Evolutionary conservation across 805 yeast genomes (phyloP).

Genomic region (Yamadazyma paraphyllophila): DNA sequence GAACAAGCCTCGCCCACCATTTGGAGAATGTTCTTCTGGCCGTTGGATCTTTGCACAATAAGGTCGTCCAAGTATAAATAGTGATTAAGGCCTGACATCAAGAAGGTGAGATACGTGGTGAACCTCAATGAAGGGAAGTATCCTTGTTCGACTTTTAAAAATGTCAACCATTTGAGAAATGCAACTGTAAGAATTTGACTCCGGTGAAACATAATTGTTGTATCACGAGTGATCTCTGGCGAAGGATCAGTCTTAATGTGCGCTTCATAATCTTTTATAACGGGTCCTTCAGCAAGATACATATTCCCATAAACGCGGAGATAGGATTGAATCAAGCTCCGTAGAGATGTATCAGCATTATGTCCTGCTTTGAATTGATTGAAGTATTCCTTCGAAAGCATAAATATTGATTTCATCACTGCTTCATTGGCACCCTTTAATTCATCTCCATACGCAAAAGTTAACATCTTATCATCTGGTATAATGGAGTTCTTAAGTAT

Average conservation of each 20-base stretch:
- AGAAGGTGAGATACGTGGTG: conserved; percentile 24
- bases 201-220: conserved; percentile 6
- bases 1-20: conserved; percentile 12
- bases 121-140: conserved; percentile 30
- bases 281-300: not conserved
- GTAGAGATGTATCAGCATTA: not conserved
- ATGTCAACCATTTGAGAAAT: conserved; percentile 25
- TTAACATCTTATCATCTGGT: conserved; percentile 21
- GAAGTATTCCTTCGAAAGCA: conserved; percentile 17
- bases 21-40: conserved; percentile 12
- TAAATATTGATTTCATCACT: conserved; percentile 3
- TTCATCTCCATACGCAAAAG: conserved; percentile 17
- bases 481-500: conserved; percentile 23
- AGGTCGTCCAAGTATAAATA: conserved; percentile 19
- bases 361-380: conserved; percentile 11
- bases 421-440: conserved; percentile 8
- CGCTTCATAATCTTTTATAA: not conserved
- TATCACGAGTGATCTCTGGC: not conserved
- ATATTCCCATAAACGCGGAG: conserved; percentile 9
- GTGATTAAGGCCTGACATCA: conserved; percentile 24
- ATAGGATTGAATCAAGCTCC: conserved; percentile 8
- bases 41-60: conserved; percentile 3
- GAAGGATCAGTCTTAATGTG: not conserved
- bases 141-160: conserved; percentile 23
- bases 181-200: conserved; percentile 17